A percentile compares a stretch with the other conserved stretches of the same genome.
Conservation (phyloP, 192 early-diverging fungal species). For the Rhizophagus sp. region DNA sequence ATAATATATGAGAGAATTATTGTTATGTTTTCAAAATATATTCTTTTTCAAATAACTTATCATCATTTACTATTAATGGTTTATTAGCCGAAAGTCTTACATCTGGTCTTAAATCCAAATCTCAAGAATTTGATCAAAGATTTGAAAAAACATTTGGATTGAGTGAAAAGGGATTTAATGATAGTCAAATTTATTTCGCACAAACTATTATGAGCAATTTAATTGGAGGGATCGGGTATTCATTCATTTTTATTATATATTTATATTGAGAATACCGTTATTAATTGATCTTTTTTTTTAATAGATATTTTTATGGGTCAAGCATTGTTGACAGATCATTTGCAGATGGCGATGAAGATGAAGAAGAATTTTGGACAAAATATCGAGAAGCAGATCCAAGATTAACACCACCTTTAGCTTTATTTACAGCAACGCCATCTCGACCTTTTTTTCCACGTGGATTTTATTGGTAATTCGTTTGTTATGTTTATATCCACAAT, state of each 20-base stretch:
- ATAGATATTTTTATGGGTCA: slow-evolving; percentile 74
- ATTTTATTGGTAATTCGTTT: slow-evolving; percentile 72
- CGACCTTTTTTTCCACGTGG: slow-evolving; percentile 95
- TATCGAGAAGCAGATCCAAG: slow-evolving; percentile 51
- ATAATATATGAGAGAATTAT: too few species aligned
- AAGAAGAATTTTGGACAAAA: slow-evolving; percentile 46
- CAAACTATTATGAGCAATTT: slow-evolving; percentile 78
- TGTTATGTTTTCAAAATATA: too few species aligned
- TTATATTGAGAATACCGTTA: background rate
- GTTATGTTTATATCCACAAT: background rate
- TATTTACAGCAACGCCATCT: slow-evolving; percentile 84
- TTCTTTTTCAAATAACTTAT: too few species aligned
- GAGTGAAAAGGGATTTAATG: slow-evolving; percentile 61
- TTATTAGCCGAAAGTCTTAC: slow-evolving; percentile 36
- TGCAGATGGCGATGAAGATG: slow-evolving; percentile 60
- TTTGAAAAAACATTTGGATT: slow-evolving; percentile 78
- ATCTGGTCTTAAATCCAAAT: slow-evolving; percentile 37
- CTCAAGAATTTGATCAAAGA: slow-evolving; percentile 59
- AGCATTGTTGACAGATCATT: slow-evolving; percentile 71
- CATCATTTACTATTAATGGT: too few species aligned
- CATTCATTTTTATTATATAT: slow-evolving; percentile 2
- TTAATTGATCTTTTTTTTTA: slow-evolving; percentile 11
- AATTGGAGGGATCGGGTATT: slow-evolving; percentile 85
- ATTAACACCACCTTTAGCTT: slow-evolving; percentile 60
- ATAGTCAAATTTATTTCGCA: slow-evolving; percentile 68